phyloP scores from a whole-genome alignment of 768 basidiomycete genomes.

The Collybiopsis confluens region DNA sequence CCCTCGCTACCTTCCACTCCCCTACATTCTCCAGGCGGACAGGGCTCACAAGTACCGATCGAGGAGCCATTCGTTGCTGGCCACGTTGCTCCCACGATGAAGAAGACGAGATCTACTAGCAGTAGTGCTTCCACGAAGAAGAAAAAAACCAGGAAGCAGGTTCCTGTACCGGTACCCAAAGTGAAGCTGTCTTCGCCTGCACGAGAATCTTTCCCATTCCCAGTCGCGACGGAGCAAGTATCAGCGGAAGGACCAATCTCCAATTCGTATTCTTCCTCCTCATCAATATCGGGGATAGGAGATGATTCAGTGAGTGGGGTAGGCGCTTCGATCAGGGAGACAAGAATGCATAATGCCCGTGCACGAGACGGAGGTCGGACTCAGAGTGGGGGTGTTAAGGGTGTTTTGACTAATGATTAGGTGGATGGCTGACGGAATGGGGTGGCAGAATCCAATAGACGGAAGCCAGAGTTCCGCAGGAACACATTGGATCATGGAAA shows the following conservation, averaged over 20 bases:
- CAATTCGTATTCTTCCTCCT: conserved; percentile 6
- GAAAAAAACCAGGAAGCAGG: conserved; percentile 34
- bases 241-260: conserved; percentile 4
- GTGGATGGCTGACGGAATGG: neutral
- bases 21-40: conserved; percentile 9
- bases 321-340: conserved; percentile 15
- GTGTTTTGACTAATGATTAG: conserved; percentile 48
- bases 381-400: conserved; percentile 83
- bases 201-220: conserved; percentile 66
- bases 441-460: neutral
- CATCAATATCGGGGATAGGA: conserved; percentile 11
- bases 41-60: conserved; percentile 2
- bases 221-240: conserved; percentile 21
- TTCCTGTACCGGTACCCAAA: conserved; percentile 34
- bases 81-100: conserved; percentile 8
- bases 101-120: conserved; percentile 13
- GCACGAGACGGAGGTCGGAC: conserved; percentile 80
- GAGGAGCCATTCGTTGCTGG: conserved; percentile 3
- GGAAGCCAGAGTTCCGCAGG: neutral
- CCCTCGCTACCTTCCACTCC: conserved; percentile 43
- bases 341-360: conserved; percentile 67
- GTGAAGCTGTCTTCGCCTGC: conserved; percentile 34
- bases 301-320: conserved; percentile 17
- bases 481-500: neutral
- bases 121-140: conserved; percentile 37